Percentiles rank a stretch among this genome's conserved stretches.
phyloP scores from a whole-genome alignment of 1,139 yeast genomes.

The Hyphopichia fennica region DNA sequence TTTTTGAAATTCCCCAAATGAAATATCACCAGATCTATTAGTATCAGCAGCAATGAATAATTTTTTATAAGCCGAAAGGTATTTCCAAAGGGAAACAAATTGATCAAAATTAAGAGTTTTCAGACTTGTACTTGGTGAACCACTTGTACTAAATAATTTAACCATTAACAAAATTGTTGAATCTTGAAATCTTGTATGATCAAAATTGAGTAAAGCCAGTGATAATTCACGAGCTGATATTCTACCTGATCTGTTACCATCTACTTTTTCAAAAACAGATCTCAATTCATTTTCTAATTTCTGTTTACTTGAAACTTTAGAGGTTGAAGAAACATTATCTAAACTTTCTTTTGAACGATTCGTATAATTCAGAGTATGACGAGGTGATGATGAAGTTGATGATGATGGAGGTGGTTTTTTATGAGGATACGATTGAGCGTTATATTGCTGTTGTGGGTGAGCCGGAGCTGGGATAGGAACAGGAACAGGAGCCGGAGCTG shows the following conservation, averaged over 20 bases:
- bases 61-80: constrained; percentile 69
- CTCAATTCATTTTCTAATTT: constrained; percentile 52
- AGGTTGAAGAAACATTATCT: constrained; percentile 7
- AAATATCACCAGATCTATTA: constrained; percentile 60
- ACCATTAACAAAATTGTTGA: constrained; percentile 68
- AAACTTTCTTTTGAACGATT: constrained; percentile 16
- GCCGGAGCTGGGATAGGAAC: constrained; percentile 3
- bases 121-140: constrained; percentile 41
- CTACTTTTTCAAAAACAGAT: constrained; percentile 57
- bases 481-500: neutral
- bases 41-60: constrained; percentile 64
- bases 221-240: constrained; percentile 62
- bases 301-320: constrained; percentile 23
- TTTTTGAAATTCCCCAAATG: constrained; percentile 65
- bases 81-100: constrained; percentile 72
- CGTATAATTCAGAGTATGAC: constrained; percentile 1
- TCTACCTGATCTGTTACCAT: constrained; percentile 53
- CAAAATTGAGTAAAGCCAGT: constrained; percentile 63
- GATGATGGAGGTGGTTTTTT: constrained; percentile 18
- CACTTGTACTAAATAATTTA: constrained; percentile 53
- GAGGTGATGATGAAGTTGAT: constrained; percentile 5
- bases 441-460: constrained; percentile 8
- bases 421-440: constrained; percentile 6
- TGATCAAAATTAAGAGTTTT: constrained; percentile 56
- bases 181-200: constrained; percentile 61